phyloP scores from a whole-genome alignment of 345 rosid genomes.

The Eucalyptus camaldulensis region DNA sequence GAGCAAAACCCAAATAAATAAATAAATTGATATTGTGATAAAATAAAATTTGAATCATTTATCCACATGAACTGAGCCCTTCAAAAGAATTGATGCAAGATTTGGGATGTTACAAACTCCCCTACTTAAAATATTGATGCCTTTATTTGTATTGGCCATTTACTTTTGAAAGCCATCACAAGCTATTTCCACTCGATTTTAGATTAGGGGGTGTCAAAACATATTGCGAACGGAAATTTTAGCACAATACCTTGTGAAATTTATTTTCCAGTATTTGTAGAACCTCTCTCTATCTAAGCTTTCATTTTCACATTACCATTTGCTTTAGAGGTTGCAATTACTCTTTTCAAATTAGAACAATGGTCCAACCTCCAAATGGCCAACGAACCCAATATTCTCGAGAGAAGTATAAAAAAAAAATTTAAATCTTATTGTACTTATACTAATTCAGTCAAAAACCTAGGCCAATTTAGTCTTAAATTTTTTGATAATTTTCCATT shows the following conservation, averaged over 20 bases:
- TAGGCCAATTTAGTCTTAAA: too few relatives aligned
- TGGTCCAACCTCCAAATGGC: not conserved
- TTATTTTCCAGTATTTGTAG: not conserved
- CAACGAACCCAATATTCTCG: not conserved
- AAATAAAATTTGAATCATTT: not conserved
- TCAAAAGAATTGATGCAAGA: not conserved
- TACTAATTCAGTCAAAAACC: fast-evolving
- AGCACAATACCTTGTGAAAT: not conserved
- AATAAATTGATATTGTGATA: not conserved
- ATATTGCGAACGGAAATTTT: not conserved
- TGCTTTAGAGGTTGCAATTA: not conserved
- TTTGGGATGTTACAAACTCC: not conserved
- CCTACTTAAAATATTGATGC: not conserved
- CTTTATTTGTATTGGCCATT: not conserved
- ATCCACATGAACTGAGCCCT: not conserved
- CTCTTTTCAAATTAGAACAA: not conserved
- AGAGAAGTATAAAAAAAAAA: too few relatives aligned
- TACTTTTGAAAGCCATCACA: not conserved
- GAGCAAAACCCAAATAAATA: not conserved
- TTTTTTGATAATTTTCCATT: not conserved
- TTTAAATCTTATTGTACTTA: fast-evolving
- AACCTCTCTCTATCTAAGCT: not conserved
- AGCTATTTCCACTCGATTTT: not conserved
- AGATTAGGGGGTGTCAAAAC: not conserved
- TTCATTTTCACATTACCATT: not conserved